Conservation (phyloP, 768 basidiomycete species). For the Mycena alexandri region DNA sequence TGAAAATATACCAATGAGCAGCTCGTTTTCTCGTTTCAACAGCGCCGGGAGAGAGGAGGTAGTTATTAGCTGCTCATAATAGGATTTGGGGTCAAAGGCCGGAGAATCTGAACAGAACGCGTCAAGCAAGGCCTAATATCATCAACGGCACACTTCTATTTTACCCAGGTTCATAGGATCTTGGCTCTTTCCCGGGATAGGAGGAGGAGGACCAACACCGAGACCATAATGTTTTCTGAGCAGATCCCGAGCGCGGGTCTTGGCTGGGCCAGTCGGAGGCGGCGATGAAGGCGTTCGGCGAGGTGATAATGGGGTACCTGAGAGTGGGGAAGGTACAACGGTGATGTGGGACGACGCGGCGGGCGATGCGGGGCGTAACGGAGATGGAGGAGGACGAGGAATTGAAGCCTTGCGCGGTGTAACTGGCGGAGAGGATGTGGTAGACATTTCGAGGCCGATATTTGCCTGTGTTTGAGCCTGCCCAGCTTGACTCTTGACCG, state of each 20-base stretch:
- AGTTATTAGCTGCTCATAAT: slow-evolving; percentile 89
- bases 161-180: slow-evolving; percentile 89
- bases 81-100: slow-evolving; percentile 85
- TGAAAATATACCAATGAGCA: slow-evolving; percentile 68
- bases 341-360: slow-evolving; percentile 36
- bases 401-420: slow-evolving; percentile 44
- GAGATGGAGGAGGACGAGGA: slow-evolving; percentile 57
- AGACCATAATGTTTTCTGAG: slow-evolving; percentile 91
- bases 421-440: slow-evolving; percentile 37
- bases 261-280: slow-evolving; percentile 45
- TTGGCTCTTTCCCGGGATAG: slow-evolving; percentile 64
- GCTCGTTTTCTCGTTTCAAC: slow-evolving; percentile 85
- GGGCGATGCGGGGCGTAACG: slow-evolving; percentile 57
- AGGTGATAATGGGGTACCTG: slow-evolving; percentile 41
- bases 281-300: slow-evolving; percentile 47
- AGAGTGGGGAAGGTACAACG: slow-evolving; percentile 40
- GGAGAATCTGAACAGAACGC: slow-evolving; percentile 69
- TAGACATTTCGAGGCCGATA: slow-evolving; percentile 6
- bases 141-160: slow-evolving; percentile 38
- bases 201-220: slow-evolving; percentile 78
- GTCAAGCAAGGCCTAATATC: neutral
- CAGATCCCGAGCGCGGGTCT: slow-evolving; percentile 78
- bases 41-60: slow-evolving; percentile 80
- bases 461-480: neutral
- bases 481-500: slow-evolving; percentile 3